phyloP scores from a whole-genome alignment of 805 yeast species.

The Suhomyces faveliae region DNA sequence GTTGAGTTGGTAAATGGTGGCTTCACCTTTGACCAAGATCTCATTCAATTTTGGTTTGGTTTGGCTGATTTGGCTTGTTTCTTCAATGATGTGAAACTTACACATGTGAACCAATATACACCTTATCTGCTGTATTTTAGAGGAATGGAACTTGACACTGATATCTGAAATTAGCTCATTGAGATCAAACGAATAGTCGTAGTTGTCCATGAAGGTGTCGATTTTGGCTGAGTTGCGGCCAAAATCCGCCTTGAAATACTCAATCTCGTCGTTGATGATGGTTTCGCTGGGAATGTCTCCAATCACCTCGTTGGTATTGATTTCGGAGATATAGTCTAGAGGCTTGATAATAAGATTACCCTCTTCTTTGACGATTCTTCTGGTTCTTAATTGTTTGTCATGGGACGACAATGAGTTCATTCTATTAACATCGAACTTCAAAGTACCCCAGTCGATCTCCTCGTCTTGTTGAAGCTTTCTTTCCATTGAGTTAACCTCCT shows the following conservation, averaged over 20 bases:
- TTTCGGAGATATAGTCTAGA: conserved; percentile 40
- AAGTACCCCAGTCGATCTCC: conserved; percentile 39
- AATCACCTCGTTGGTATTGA: conserved; percentile 39
- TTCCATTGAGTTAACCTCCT: conserved; percentile 30
- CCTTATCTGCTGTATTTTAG: conserved; percentile 54
- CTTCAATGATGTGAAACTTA: conserved; percentile 51
- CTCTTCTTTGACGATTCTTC: conserved; percentile 47
- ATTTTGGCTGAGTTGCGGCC: conserved; percentile 17
- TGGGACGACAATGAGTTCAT: conserved; percentile 26
- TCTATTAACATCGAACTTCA: conserved; percentile 44
- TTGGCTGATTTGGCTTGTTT: conserved; percentile 35
- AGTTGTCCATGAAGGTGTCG: conserved; percentile 32
- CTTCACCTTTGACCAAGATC: conserved; percentile 49
- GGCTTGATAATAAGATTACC: conserved; percentile 41
- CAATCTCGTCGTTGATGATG: conserved; percentile 11
- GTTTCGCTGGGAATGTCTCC: conserved; percentile 15
- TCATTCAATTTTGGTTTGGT: conserved; percentile 41
- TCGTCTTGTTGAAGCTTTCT: conserved; percentile 29
- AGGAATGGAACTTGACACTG: conserved; percentile 36
- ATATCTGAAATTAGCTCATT: conserved; percentile 44
- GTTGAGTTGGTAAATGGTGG: conserved; percentile 70
- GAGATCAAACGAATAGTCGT: conserved; percentile 29
- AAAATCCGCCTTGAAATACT: conserved; percentile 5
- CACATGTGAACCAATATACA: conserved; percentile 67
- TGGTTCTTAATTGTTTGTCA: conserved; percentile 70